These are phyloP conservation scores for Skeletonema marinoi DNA, from an alignment of 108 stramenopile genomes.

Conservation along the genomic window DNA sequence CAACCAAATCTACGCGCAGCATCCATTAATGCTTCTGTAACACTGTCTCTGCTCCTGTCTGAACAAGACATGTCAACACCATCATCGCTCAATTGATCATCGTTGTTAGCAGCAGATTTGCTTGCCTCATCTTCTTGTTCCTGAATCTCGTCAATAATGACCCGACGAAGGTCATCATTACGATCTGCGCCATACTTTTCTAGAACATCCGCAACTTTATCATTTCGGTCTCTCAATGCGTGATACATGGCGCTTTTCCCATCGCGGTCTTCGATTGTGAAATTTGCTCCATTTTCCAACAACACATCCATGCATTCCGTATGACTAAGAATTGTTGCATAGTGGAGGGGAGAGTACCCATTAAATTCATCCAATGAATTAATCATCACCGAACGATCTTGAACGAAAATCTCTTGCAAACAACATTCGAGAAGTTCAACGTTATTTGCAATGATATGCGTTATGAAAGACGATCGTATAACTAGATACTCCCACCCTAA, in stretches of 20 bases:
- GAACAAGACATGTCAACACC: not conserved
- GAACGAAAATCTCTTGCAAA: not conserved
- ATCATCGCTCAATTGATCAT: not conserved
- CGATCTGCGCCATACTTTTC: constrained; percentile 15
- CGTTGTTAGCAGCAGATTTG: not conserved
- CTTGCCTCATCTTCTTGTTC: constrained; percentile 6
- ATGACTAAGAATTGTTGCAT: constrained; percentile 30
- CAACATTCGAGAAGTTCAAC: constrained; percentile 8
- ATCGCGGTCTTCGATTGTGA: constrained; percentile 14
- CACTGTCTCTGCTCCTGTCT: not conserved
- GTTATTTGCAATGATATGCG: constrained; percentile 22
- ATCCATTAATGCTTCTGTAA: not conserved
- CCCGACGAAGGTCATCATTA: not conserved
- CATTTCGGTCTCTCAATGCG: constrained; percentile 11
- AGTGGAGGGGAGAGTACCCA: constrained; percentile 31
- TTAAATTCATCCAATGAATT: constrained; percentile 27
- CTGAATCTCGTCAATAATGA: not conserved
- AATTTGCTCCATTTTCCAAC: constrained; percentile 27
- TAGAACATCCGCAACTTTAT: not conserved
- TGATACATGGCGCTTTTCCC: constrained; percentile 36
- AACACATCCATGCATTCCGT: constrained; percentile 28
- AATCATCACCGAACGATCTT: not conserved
- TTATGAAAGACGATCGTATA: constrained; percentile 10
- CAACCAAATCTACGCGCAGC: not conserved
- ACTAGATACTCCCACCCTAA: constrained; percentile 30